Percentiles rank a stretch among this genome's conserved stretches.
Conservation (phyloP, 1,284 basidiomycete genomes). For the Trametes versicolor region DNA sequence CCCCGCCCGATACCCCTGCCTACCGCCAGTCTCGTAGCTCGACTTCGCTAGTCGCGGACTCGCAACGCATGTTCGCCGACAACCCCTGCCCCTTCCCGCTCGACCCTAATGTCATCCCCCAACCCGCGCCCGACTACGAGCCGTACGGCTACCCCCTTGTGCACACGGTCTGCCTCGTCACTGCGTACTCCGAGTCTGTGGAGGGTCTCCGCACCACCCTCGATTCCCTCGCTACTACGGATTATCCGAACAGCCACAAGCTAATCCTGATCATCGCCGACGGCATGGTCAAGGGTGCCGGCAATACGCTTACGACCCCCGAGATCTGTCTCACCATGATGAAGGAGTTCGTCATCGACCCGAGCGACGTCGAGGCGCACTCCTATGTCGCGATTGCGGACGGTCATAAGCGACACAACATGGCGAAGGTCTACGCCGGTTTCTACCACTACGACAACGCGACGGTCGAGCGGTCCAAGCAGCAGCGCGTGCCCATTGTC, state of each 20-base stretch:
- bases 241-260: constrained; percentile 99
- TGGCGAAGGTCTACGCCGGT: constrained; percentile 98
- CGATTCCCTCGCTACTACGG: constrained; percentile 97
- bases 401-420: constrained; percentile 98
- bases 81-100: constrained; percentile 93
- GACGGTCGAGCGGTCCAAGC: constrained; percentile 93
- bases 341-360: constrained; percentile 91
- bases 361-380: constrained; percentile 91
- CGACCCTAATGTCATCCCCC: constrained; percentile 84
- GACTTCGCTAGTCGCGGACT: constrained; percentile 69
- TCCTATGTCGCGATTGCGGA: constrained; percentile 99
- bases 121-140: constrained; percentile 91
- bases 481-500: constrained; percentile 96
- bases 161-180: constrained; percentile 96
- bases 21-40: constrained; percentile 84
- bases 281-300: constrained; percentile 97
- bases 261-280: constrained; percentile 96
- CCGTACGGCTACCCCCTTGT: constrained; percentile 97
- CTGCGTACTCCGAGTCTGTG: constrained; percentile 97
- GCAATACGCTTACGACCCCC: constrained; percentile 89
- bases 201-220: constrained; percentile 97
- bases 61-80: constrained; percentile 63
- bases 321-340: constrained; percentile 98
- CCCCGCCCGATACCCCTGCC: constrained; percentile 81
- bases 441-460: constrained; percentile 97